Conservation (phyloP, 345 rosid genomes). For the Melastoma malabathricum region DNA sequence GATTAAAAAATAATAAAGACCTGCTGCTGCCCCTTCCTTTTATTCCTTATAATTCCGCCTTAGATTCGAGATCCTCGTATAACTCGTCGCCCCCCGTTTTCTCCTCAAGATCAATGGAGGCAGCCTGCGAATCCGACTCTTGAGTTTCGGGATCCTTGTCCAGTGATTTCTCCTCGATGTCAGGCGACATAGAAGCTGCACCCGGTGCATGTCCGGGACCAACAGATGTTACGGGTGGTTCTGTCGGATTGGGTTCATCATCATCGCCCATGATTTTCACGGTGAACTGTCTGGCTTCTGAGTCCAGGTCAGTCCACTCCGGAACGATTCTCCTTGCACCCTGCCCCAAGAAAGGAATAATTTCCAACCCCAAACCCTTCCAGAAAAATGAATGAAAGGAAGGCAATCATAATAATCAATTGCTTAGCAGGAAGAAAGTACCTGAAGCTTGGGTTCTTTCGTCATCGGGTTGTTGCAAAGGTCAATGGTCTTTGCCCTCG, state of each 20-base stretch:
- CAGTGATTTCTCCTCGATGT: background rate
- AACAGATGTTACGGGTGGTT: constrained; percentile 12
- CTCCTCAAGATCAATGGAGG: background rate
- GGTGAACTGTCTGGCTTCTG: constrained; percentile 63
- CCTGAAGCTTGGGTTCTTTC: constrained; percentile 98
- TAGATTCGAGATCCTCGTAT: constrained; percentile 44
- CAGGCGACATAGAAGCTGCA: background rate
- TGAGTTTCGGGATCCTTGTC: background rate
- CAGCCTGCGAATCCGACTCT: no score
- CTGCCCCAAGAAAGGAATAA: constrained; percentile 18
- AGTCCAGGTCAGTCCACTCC: constrained; percentile 74
- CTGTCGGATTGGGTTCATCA: constrained; percentile 33
- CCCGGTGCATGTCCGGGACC: constrained; percentile 14
- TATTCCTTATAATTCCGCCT: constrained; percentile 47
- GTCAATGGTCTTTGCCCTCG: constrained; percentile 91
- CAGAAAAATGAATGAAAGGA: no score
- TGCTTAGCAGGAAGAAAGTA: constrained; percentile 7
- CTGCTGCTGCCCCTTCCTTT: background rate
- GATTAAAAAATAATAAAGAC: no score
- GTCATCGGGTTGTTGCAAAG: constrained; percentile 99
- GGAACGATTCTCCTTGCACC: constrained; percentile 83
- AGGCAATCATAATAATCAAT: background rate
- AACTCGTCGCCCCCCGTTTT: constrained; percentile 1
- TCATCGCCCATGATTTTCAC: constrained; percentile 69
- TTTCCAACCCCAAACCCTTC: no score